These are phyloP conservation scores for Yamadazyma sp. DNA, from an alignment of 1,139 yeast genomes.

Conservation along the genomic window DNA sequence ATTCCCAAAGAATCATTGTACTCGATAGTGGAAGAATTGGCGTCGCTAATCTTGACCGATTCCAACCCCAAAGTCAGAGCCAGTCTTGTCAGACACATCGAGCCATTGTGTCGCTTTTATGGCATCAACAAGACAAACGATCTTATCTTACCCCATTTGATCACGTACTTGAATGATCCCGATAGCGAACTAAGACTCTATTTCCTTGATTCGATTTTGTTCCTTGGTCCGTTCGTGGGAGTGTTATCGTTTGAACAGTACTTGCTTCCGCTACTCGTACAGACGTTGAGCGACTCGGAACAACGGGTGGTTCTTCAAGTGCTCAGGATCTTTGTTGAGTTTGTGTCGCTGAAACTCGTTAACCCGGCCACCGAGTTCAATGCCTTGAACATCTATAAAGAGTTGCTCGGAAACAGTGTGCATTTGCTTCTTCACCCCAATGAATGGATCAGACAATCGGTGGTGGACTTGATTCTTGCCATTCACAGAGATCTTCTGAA, in stretches of 20 bases:
- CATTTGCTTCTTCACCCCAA: conserved; percentile 73
- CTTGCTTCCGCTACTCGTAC: conserved; percentile 77
- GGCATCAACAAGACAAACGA: conserved; percentile 90
- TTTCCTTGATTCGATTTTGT: conserved; percentile 74
- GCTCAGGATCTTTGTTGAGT: conserved; percentile 54
- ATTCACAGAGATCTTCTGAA: conserved; percentile 62
- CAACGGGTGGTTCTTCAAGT: conserved; percentile 82
- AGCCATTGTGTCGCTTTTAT: conserved; percentile 76
- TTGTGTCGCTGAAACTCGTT: conserved; percentile 33
- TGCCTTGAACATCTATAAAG: conserved; percentile 41
- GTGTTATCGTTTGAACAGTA: conserved; percentile 82
- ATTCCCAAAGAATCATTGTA: conserved; percentile 32
- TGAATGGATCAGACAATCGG: conserved; percentile 77
- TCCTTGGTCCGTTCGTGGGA: conserved; percentile 79
- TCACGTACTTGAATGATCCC: conserved; percentile 85
- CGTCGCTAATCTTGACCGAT: conserved; percentile 70
- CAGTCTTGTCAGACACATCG: conserved; percentile 64
- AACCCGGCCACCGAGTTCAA: conserved; percentile 42
- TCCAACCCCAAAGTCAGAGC: conserved; percentile 63
- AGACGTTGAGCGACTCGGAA: conserved; percentile 79
- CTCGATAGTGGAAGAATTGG: conserved; percentile 59
- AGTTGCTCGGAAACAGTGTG: conserved; percentile 30
- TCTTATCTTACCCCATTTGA: conserved; percentile 81
- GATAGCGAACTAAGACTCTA: conserved; percentile 66
- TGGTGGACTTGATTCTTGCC: conserved; percentile 59